Conservation (phyloP, 768 basidiomycete species). For the Lentinus tigrinus region DNA sequence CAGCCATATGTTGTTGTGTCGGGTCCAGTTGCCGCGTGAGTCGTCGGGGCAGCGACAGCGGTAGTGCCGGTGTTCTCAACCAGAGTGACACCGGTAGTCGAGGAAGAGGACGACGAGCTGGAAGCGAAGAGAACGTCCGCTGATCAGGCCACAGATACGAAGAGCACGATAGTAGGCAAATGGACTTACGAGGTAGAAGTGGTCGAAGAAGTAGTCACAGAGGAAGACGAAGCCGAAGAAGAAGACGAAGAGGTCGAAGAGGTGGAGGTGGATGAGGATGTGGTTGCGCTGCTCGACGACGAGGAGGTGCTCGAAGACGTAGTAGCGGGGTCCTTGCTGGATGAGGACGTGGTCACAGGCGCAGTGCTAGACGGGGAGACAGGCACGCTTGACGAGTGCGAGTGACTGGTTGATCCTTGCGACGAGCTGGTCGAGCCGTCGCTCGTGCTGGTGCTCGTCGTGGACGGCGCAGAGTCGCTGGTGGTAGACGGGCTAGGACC, state of each 20-base stretch:
- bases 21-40: constrained; percentile 5
- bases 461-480: not conserved
- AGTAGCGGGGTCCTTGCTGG: not conserved
- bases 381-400: not conserved
- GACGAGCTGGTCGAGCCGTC: not conserved
- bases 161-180: not conserved
- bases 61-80: constrained; percentile 1
- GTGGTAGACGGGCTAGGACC: not conserved
- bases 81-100: constrained; percentile 6
- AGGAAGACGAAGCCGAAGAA: constrained; percentile 10
- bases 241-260: constrained; percentile 11
- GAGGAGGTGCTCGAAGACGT: not conserved
- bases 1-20: constrained; percentile 10
- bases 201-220: not conserved
- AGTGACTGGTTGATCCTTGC: not conserved
- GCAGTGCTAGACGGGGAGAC: constrained; percentile 2
- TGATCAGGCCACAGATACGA: not conserved
- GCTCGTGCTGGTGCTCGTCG: not conserved
- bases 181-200: constrained; percentile 7
- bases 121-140: not conserved
- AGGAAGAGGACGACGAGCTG: constrained; percentile 12
- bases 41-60: constrained; percentile 1
- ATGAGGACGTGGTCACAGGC: not conserved
- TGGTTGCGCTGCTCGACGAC: constrained; percentile 1
- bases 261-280: constrained; percentile 11